phyloP scores from a whole-genome alignment of 768 basidiomycete genomes.

The Kwoniella newhampshirensis region DNA sequence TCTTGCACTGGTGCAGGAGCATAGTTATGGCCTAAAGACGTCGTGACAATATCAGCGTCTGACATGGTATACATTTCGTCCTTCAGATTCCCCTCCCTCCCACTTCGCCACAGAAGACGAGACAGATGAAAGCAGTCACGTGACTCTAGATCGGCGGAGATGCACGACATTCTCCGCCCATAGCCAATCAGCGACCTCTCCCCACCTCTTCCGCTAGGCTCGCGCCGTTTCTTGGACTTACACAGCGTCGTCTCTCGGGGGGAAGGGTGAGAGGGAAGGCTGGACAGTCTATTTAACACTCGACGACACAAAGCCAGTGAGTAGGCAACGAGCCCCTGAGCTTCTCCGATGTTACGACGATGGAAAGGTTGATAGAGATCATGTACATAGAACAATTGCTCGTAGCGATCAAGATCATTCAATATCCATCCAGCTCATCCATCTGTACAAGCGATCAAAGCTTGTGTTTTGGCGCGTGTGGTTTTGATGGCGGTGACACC shows the following conservation, averaged over 20 bases:
- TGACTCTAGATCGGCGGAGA: neutral
- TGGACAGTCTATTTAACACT: neutral
- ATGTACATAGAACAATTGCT: conserved; percentile 15
- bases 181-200: neutral
- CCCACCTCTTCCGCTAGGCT: no score
- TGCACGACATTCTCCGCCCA: neutral
- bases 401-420: conserved; percentile 11
- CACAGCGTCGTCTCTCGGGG: no score
- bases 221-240: no score
- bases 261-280: no score
- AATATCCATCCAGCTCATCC: conserved; percentile 1
- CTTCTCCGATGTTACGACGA: no score
- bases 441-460: no score
- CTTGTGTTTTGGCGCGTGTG: neutral
- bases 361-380: neutral
- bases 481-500: no score
- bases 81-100: no score
- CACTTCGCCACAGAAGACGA: no score
- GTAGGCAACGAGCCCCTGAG: neutral
- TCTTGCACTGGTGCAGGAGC: neutral
- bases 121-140: conserved; percentile 3
- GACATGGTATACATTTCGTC: neutral
- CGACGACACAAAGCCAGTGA: neutral
- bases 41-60: conserved; percentile 3
- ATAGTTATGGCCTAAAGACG: neutral